phyloP scores from a whole-genome alignment of 176 grass and related monocot genomes.

The Zea luxurians region DNA sequence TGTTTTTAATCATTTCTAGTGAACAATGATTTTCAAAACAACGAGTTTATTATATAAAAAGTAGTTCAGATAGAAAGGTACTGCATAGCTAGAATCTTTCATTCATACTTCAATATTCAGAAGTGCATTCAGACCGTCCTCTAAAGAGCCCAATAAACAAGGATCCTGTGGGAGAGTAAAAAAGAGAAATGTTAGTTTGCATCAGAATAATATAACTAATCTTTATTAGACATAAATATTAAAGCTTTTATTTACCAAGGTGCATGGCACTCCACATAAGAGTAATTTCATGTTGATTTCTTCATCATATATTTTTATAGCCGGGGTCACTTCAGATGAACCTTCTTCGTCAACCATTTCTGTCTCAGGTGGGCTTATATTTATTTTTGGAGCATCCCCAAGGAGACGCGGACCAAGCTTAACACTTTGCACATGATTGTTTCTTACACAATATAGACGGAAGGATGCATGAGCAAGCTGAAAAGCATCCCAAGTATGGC shows the following conservation, averaged over 20 bases:
- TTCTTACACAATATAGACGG: slow-evolving; percentile 71
- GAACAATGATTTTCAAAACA: slow-evolving; percentile 22
- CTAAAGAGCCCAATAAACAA: slow-evolving; percentile 79
- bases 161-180: slow-evolving; percentile 61
- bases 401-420: slow-evolving; percentile 84
- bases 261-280: slow-evolving; percentile 77
- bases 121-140: slow-evolving; percentile 94
- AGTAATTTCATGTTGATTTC: slow-evolving; percentile 82
- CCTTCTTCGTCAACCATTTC: slow-evolving; percentile 56
- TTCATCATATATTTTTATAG: slow-evolving; percentile 87
- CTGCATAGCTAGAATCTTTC: slow-evolving; percentile 16
- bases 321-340: slow-evolving; percentile 59
- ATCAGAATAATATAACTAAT: not conserved
- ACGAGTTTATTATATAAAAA: slow-evolving; percentile 22
- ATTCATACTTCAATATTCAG: slow-evolving; percentile 84
- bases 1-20: not conserved
- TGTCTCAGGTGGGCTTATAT: slow-evolving; percentile 59
- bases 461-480: slow-evolving; percentile 98
- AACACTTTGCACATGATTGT: slow-evolving; percentile 77
- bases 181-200: slow-evolving; percentile 14
- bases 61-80: not conserved
- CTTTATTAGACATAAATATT: slow-evolving; percentile 26
- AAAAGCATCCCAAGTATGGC: slow-evolving; percentile 99
- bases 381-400: slow-evolving; percentile 92
- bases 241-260: slow-evolving; percentile 51